A percentile compares a stretch with the other conserved stretches of the same genome.
Conservation (phyloP, 169 alveolate species). For the Plasmodium billcollinsi region DNA sequence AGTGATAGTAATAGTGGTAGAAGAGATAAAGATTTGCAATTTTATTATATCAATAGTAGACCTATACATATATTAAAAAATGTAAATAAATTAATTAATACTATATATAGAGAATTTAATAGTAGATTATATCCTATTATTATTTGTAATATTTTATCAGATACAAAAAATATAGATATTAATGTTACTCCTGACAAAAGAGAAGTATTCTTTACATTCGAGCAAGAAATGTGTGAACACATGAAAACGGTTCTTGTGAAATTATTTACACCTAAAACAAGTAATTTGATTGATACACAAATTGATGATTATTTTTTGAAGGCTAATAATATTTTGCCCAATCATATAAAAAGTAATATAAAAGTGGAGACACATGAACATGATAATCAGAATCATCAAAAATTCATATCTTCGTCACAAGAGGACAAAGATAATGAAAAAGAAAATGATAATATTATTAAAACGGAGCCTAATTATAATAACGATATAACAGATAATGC, state of each 20-base stretch:
- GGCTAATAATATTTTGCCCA: constrained; percentile 10
- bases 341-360: not conserved
- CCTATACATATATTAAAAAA: constrained; percentile 82
- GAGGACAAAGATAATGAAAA: too few relatives aligned
- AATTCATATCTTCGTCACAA: too few relatives aligned
- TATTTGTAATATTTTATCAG: constrained; percentile 78
- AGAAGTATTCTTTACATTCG: constrained; percentile 79
- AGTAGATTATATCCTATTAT: constrained; percentile 80
- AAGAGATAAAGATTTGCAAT: constrained; percentile 80
- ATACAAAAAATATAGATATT: constrained; percentile 79
- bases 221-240: constrained; percentile 76
- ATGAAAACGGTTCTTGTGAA: constrained; percentile 24
- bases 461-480: too few relatives aligned
- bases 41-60: constrained; percentile 81
- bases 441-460: too few relatives aligned
- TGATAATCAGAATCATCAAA: not conserved
- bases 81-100: constrained; percentile 78
- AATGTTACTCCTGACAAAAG: constrained; percentile 87
- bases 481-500: too few relatives aligned
- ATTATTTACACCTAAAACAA: constrained; percentile 49
- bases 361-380: not conserved
- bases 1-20: constrained; percentile 81
- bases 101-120: constrained; percentile 81
- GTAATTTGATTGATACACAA: constrained; percentile 46
- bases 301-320: constrained; percentile 63